A percentile compares a stretch with the other conserved stretches of the same genome.
Conservation (phyloP, 2,329 filamentous ascomycete genomes). For the Calycina herbarum region DNA sequence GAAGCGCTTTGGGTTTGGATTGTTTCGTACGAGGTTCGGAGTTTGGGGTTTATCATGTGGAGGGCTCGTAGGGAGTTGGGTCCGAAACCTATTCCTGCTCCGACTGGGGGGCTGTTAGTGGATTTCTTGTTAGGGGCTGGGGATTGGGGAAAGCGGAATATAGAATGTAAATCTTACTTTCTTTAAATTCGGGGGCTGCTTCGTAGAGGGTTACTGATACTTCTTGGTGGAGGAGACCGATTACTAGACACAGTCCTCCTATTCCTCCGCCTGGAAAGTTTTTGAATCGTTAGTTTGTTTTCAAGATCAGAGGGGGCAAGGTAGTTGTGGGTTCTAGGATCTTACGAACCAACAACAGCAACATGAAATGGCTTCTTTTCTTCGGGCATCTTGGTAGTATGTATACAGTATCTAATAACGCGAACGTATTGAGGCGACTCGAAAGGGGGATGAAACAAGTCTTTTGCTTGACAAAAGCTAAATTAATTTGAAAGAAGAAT, state of each 20-base stretch:
- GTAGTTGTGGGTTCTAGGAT: background rate
- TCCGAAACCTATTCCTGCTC: constrained; percentile 37
- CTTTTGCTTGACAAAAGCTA: too few relatives aligned
- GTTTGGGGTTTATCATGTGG: constrained; percentile 32
- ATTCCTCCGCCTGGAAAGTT: constrained; percentile 33
- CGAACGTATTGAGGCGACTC: background rate
- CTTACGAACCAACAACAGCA: constrained; percentile 32
- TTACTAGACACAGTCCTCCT: constrained; percentile 33
- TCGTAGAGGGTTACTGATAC: constrained; percentile 37
- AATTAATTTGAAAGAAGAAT: too few relatives aligned
- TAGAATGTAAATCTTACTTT: constrained; percentile 16
- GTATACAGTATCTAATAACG: background rate
- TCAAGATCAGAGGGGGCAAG: too few relatives aligned
- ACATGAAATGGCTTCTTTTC: constrained; percentile 33
- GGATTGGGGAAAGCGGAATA: too few relatives aligned
- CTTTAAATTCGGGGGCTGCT: constrained; percentile 34
- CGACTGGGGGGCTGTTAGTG: constrained; percentile 17
- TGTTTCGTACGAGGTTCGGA: constrained; percentile 30
- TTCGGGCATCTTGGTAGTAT: background rate
- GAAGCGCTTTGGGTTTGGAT: constrained; percentile 31
- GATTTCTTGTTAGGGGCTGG: background rate
- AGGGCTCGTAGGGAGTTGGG: constrained; percentile 36
- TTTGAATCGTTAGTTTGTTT: background rate
- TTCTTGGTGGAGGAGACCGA: constrained; percentile 34
- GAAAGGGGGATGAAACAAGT: background rate